Conservation (phyloP, 768 basidiomycete genomes). For the Vararia minispora region DNA sequence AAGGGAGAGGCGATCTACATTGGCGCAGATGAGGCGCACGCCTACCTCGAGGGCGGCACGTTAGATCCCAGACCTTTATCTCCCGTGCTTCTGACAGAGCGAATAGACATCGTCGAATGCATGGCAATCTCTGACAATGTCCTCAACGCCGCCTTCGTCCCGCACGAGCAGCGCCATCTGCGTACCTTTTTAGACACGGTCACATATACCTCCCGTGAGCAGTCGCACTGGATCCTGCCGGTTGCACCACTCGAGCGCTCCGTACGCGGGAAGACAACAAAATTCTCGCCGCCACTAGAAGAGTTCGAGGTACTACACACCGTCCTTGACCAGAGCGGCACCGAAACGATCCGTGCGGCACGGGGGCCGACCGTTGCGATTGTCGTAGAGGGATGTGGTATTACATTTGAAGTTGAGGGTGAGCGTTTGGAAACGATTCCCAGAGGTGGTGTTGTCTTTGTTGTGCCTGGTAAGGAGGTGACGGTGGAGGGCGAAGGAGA, state of each 20-base stretch:
- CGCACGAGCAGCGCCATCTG: constrained; percentile 13
- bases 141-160: constrained; percentile 38
- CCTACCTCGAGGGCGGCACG: constrained; percentile 45
- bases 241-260: constrained; percentile 10
- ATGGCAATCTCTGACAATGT: constrained; percentile 52
- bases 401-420: constrained; percentile 8
- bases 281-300: constrained; percentile 19
- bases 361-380: constrained; percentile 17
- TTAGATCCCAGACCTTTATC: constrained; percentile 2
- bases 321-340: constrained; percentile 3
- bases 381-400: constrained; percentile 14
- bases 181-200: constrained; percentile 17
- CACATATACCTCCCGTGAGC: constrained; percentile 18
- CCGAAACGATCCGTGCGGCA: neutral
- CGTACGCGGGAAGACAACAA: constrained; percentile 9
- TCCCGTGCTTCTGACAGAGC: neutral
- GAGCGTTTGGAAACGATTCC: constrained; percentile 11
- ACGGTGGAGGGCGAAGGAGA: constrained; percentile 10
- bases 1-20: constrained; percentile 44
- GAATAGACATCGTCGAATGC: constrained; percentile 47
- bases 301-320: constrained; percentile 21
- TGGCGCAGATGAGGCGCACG: constrained; percentile 45
- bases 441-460: constrained; percentile 16
- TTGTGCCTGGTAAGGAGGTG: constrained; percentile 15
- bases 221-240: constrained; percentile 16